Evolutionary conservation across 371 early-diverging fungal genomes (phyloP).

Genomic region (Saksenaea vasiformis): DNA sequence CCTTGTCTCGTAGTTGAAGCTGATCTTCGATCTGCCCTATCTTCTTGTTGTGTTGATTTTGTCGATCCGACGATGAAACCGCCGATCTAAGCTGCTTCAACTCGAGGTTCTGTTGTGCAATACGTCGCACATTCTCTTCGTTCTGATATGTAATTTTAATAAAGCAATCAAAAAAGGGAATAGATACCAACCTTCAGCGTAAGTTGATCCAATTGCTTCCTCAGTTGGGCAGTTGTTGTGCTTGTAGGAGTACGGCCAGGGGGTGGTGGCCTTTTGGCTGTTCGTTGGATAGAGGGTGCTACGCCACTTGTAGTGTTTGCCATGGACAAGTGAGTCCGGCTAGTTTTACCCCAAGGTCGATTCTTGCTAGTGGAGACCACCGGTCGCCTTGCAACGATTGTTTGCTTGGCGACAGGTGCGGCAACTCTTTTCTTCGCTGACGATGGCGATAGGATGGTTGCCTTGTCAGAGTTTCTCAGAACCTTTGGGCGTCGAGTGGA

Average conservation of each 20-base stretch:
- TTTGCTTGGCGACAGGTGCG: not conserved
- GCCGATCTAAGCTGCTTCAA: constrained; percentile 26
- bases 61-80: constrained; percentile 5
- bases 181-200: not conserved
- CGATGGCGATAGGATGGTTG: not conserved
- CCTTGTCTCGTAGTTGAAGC: constrained; percentile 29
- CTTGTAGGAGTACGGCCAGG: not conserved
- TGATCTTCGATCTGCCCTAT: constrained; percentile 20
- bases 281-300: not conserved
- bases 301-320: not conserved
- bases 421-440: not conserved
- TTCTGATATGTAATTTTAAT: constrained; percentile 24
- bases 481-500: not conserved
- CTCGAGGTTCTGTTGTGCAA: constrained; percentile 58
- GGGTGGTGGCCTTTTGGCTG: not conserved
- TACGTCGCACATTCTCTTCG: constrained; percentile 41
- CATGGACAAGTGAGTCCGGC: not conserved
- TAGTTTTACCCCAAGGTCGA: not conserved
- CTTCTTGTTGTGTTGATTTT: constrained; percentile 15
- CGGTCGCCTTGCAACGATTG: not conserved
- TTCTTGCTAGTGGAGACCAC: not conserved
- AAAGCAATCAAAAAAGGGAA: not conserved
- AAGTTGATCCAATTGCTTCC: not conserved
- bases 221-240: not conserved
- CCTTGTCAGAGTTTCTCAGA: not conserved